Base-by-base conservation (phyloP, 1,284 basidiomycete genomes). In the Irpex rosettiformis region DNA sequence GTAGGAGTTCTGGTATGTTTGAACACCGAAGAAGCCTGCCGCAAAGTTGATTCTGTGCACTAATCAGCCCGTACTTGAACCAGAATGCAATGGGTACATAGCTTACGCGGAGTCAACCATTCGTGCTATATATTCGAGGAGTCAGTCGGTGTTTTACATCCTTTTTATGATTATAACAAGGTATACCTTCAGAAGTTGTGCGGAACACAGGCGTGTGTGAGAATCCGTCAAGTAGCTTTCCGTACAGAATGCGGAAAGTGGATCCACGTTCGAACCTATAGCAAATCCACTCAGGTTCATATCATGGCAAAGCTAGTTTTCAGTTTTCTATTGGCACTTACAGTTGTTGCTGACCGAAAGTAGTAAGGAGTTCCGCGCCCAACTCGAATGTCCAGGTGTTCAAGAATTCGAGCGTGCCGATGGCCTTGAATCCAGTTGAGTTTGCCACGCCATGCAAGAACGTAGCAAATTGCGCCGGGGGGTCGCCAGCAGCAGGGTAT, bases 261-360 rank as follows among this genome's bases (percentile, higher is more conserved):
- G 48, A 27, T 13, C 48, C 48, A 28, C 48, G 48, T 22, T 51
- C 48, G 10, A 51, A 51, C 27, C 48, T 51, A 51, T 7, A 28
- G 11, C 24, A 37, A 37, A n/a, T n/a, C n/a, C n/a, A n/a, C n/a
- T n/a, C 33, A 37, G 33, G 33, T 8, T n/a, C n/a, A n/a, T n/a
- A n/a, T n/a, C n/a, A n/a, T n/a, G n/a, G n/a, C n/a, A n/a, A n/a
- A n/a, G n/a, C n/a, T n/a, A n/a, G n/a, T n/a, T n/a, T n/a, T n/a
- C n/a, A n/a, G n/a, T n/a, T n/a, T n/a, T n/a, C n/a, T n/a, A n/a
- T n/a, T n/a, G n/a, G n/a, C 13, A 67, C 76, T 61, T 60, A 83
- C 78, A 83, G 64, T 61, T 85, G 77, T 58, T 81, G 73, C 4
- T 82, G 75, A 4, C 82, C 82, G 58, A 82, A 81, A 0, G 84